Percentiles rank a stretch among this genome's conserved stretches.
Evolutionary conservation across 495 filamentous ascomycete species (phyloP).

Genomic region (Recurvomyces mirabilis): DNA sequence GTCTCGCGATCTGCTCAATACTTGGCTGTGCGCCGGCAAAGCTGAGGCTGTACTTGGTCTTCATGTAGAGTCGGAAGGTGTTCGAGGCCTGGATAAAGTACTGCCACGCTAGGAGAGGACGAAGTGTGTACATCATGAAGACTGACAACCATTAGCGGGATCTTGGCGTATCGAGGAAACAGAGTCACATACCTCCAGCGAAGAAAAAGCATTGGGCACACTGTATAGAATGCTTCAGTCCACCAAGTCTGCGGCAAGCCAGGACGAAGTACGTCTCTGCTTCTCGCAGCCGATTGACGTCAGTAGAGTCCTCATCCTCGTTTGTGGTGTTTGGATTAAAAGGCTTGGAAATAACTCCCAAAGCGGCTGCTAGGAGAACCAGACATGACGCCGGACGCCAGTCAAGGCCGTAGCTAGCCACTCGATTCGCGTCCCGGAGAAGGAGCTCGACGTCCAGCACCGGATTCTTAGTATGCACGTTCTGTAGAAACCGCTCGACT

Average conservation of each 20-base stretch:
- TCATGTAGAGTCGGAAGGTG: conserved; percentile 8
- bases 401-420: conserved; percentile 4
- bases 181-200: conserved; percentile 9
- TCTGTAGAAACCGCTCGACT: conserved; percentile 11
- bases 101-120: conserved; percentile 10
- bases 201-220: conserved; percentile 14
- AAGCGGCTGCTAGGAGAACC: conserved; percentile 8
- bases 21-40: not conserved
- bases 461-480: conserved; percentile 19
- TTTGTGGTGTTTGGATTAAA: no score
- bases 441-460: conserved; percentile 12
- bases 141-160: conserved; percentile 1
- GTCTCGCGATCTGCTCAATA: not conserved
- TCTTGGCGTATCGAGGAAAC: not conserved
- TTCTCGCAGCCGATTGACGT: conserved; percentile 2
- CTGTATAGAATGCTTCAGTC: conserved; percentile 8
- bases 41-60: not conserved
- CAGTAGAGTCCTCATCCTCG: not conserved
- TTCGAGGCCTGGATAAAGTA: conserved; percentile 14
- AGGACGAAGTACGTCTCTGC: conserved; percentile 12
- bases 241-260: conserved; percentile 12
- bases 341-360: conserved; percentile 10
- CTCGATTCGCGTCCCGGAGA: conserved; percentile 1
- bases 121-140: conserved; percentile 20
- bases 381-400: conserved; percentile 15